Evolutionary conservation across 1,284 basidiomycete genomes (phyloP).

Genomic region (Austropuccinia psidii): DNA sequence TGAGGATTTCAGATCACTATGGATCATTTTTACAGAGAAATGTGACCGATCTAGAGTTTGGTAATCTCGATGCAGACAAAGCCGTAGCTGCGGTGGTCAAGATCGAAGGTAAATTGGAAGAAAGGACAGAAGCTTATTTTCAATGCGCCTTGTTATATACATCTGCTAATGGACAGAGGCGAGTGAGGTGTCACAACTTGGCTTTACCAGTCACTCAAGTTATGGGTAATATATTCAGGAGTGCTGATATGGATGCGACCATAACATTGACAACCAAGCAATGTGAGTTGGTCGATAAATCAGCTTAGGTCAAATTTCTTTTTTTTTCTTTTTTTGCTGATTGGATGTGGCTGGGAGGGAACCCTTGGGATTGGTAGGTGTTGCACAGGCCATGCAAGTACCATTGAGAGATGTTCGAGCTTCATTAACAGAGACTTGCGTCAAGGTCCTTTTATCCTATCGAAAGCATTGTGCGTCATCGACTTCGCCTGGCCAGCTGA

Average conservation of each 20-base stretch:
- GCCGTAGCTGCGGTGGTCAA: slow-evolving; percentile 63
- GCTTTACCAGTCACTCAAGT: slow-evolving; percentile 71
- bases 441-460: slow-evolving; percentile 77
- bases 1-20: slow-evolving; percentile 63
- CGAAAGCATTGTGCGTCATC: slow-evolving; percentile 81
- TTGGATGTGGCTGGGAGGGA: slow-evolving; percentile 17
- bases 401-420: slow-evolving; percentile 71
- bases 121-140: slow-evolving; percentile 68
- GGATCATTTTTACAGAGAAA: slow-evolving; percentile 76
- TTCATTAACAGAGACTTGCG: slow-evolving; percentile 73
- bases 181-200: slow-evolving; percentile 79
- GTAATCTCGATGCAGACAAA: slow-evolving; percentile 72
- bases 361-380: slow-evolving; percentile 53
- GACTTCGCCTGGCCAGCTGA: slow-evolving; percentile 73
- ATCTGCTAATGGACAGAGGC: slow-evolving; percentile 64
- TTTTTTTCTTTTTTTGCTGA: not conserved
- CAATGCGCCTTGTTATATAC: slow-evolving; percentile 93
- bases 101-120: slow-evolving; percentile 60
- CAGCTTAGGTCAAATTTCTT: slow-evolving; percentile 41
- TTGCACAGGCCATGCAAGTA: slow-evolving; percentile 59
- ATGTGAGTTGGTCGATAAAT: too few species aligned
- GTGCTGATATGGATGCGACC: slow-evolving; percentile 81
- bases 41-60: slow-evolving; percentile 70
- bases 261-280: slow-evolving; percentile 69
- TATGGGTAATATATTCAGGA: slow-evolving; percentile 85